Conservation (phyloP, 148 eudicot genomes). For the Vaccinium darrowii region DNA sequence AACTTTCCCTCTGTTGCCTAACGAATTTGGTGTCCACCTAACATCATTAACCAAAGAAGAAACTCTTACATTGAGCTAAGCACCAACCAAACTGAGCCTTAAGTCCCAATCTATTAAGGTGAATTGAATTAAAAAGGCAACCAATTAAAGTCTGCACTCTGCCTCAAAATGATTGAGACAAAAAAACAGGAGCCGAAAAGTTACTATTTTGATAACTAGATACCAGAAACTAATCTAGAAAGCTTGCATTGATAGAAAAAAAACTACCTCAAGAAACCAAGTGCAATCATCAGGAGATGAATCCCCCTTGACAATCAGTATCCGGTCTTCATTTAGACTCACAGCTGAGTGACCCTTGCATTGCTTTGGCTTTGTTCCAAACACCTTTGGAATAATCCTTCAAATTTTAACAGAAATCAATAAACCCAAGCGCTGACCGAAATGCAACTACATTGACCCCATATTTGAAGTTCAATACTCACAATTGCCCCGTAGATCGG, state of each 20-base stretch:
- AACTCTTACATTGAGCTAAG: background rate
- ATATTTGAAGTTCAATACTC: slow-evolving; percentile 8
- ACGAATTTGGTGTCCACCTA: slow-evolving; percentile 80
- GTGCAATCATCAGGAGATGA: slow-evolving; percentile 48
- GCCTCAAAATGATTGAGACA: background rate
- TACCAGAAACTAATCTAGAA: slow-evolving; percentile 3
- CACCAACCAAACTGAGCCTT: background rate
- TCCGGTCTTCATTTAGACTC: slow-evolving; percentile 51
- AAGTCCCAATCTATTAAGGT: background rate
- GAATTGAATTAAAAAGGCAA: background rate
- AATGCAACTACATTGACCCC: background rate
- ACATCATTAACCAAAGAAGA: background rate
- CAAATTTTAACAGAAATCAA: slow-evolving; percentile 7
- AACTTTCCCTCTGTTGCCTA: slow-evolving; percentile 46
- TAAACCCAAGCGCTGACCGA: background rate
- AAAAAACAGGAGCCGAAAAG: background rate
- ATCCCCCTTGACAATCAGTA: slow-evolving; percentile 59
- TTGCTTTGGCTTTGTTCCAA: slow-evolving; percentile 67
- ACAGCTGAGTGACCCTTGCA: slow-evolving; percentile 54
- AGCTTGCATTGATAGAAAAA: background rate
- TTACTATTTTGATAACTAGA: background rate
- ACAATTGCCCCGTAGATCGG: slow-evolving; percentile 41
- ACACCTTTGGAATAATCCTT: slow-evolving; percentile 46
- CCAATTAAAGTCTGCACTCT: background rate
- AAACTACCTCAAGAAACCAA: slow-evolving; percentile 94